phyloP scores from a whole-genome alignment of 108 stramenopile species.

The Licmophora abbreviata region DNA sequence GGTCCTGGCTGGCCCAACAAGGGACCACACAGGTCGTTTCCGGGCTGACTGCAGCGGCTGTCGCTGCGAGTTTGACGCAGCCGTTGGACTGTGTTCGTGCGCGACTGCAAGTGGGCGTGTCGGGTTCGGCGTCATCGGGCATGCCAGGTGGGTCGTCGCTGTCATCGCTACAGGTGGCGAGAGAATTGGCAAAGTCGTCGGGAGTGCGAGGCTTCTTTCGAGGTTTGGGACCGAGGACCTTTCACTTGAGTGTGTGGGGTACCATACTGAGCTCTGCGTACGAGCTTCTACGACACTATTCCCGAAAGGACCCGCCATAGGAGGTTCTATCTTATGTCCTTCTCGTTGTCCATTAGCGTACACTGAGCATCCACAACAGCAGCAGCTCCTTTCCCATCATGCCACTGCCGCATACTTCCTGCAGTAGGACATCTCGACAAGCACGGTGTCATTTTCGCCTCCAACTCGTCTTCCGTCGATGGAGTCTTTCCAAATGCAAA shows the following conservation, averaged over 20 bases:
- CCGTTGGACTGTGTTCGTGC: conserved; percentile 41
- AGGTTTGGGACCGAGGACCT: conserved; percentile 1
- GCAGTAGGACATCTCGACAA: conserved; percentile 65
- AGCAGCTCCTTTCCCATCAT: conserved; percentile 8
- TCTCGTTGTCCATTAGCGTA: neutral
- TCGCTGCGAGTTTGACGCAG: conserved; percentile 29
- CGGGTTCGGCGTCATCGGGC: neutral
- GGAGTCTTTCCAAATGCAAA: conserved; percentile 74
- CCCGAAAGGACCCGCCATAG: conserved; percentile 7
- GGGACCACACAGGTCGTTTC: neutral
- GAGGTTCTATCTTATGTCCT: too few species aligned
- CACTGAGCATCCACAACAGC: neutral
- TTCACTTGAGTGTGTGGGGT: conserved; percentile 8
- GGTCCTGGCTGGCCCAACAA: neutral
- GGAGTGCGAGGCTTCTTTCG: conserved; percentile 1
- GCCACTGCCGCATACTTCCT: conserved; percentile 53
- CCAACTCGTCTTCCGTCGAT: conserved; percentile 42
- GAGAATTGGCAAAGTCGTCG: neutral
- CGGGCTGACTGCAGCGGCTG: conserved; percentile 33
- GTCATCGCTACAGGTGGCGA: neutral
- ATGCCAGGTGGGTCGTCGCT: neutral
- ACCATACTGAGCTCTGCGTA: conserved; percentile 8
- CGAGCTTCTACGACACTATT: conserved; percentile 2
- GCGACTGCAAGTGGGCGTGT: conserved; percentile 36
- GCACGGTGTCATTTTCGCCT: conserved; percentile 65